phyloP scores from a whole-genome alignment of 768 basidiomycete species.

The Sarcodon aspratus region DNA sequence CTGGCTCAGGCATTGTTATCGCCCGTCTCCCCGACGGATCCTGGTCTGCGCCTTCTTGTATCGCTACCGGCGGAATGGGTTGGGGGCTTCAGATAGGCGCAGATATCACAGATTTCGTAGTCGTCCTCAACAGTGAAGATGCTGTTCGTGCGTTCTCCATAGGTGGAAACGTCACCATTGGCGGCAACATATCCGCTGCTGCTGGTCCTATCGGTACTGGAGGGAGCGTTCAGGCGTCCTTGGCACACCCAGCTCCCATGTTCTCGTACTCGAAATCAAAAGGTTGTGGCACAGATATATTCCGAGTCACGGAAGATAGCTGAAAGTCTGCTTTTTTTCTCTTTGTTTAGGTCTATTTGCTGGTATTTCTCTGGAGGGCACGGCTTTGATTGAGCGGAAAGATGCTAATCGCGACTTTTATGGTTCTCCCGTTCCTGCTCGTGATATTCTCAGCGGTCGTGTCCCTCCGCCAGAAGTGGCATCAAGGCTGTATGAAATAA shows the following conservation, averaged over 20 bases:
- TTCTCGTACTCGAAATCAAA: constrained; percentile 96
- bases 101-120: constrained; percentile 90
- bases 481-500: constrained; percentile 85
- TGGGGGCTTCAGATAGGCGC: constrained; percentile 96
- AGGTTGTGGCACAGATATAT: constrained; percentile 34
- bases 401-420: constrained; percentile 97
- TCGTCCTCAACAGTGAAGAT: constrained; percentile 94
- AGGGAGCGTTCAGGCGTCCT: constrained; percentile 74
- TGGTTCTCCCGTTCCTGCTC: constrained; percentile 79
- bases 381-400: constrained; percentile 87
- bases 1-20: constrained; percentile 87
- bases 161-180: constrained; percentile 94
- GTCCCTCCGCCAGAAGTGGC: constrained; percentile 98
- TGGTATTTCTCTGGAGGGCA: constrained; percentile 90
- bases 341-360: constrained; percentile 74
- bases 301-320: not conserved
- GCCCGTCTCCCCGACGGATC: constrained; percentile 89
- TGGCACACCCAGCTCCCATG: constrained; percentile 94
- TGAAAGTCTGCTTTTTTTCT: not conserved
- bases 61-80: constrained; percentile 89
- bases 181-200: constrained; percentile 74
- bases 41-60: constrained; percentile 95
- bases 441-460: constrained; percentile 84
- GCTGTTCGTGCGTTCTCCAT: constrained; percentile 92
- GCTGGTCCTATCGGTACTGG: constrained; percentile 95